phyloP scores from a whole-genome alignment of 148 eudicot genomes.

The Arbutus unedo region DNA sequence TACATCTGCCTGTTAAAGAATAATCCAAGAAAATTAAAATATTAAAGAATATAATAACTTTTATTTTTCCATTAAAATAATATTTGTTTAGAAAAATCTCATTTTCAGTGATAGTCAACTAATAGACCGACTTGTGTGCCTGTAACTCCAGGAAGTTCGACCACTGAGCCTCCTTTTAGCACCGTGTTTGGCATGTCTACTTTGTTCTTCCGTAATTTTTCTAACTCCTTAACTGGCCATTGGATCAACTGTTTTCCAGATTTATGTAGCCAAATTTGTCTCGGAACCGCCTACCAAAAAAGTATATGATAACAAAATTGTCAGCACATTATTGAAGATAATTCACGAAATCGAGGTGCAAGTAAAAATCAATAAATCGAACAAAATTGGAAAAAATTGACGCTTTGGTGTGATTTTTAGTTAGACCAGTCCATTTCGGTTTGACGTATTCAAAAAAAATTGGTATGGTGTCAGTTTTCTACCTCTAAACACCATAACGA shows the following conservation, averaged over 20 bases:
- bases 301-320: not conserved
- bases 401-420: too few species aligned
- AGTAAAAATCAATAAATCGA: too few species aligned
- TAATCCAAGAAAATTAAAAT: not conserved
- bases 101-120: not conserved
- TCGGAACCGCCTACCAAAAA: conserved; percentile 48
- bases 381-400: too few species aligned
- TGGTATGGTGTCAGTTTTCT: too few species aligned
- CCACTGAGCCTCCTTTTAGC: conserved; percentile 39
- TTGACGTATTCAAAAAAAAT: too few species aligned
- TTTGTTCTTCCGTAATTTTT: conserved; percentile 31
- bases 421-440: too few species aligned
- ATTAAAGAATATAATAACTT: too few species aligned
- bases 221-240: conserved; percentile 68
- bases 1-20: conserved; percentile 51
- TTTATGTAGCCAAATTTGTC: conserved; percentile 46
- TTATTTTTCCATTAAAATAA: too few species aligned
- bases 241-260: conserved; percentile 58
- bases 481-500: too few species aligned
- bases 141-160: conserved; percentile 42
- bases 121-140: conserved; percentile 43
- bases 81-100: too few species aligned
- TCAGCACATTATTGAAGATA: not conserved
- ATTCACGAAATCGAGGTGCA: not conserved
- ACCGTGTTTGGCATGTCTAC: conserved; percentile 10